Evolutionary conservation across 352 stramenopile species (phyloP), one percentile per base, ranked within the genome.

Genomic region (Chrysophaeum taylorii): DNA sequence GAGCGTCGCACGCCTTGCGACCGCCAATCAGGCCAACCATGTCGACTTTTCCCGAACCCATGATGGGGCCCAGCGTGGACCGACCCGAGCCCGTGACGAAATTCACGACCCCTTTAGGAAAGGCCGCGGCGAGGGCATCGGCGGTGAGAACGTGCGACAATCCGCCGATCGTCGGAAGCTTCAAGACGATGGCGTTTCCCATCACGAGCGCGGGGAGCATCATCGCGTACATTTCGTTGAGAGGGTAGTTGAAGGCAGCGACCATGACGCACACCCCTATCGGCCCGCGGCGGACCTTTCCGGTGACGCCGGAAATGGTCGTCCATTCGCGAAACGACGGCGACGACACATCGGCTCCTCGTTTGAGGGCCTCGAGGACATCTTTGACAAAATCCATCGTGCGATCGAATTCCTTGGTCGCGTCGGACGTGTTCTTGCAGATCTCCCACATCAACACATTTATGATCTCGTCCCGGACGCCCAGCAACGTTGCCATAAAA

Each of bases 191-290:
- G 33, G 84, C 69, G 75, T 89, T 89, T 0, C 84, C 84, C 78
- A 85, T 85, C 0, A 89, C 70, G 43, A 89, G 72, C 16, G 82
- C 82, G 27, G 84, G 82, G 68, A 89, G 86, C 0, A 87, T 39
- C 23, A 79, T 82, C 0, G 84, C 82, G 72, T 87, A 89, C 0
- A 79, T 86, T 64, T 89, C 82, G 71, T 89, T 86, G 12, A n/a
- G n/a, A 80, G 54, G 52, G 84, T 90, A 90, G 73, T 90, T 90
- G 75, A 86, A 87, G 0, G 84, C 83, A 33, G 79, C 82, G 14
- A 90, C 60, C 57, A 64, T 77, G 21, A 87, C 68, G 39, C 86
- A 73, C 2, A 88, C 79, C 18, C 84, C 84, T 69, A 90, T 71
- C 0, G 84, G 77, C 29, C 73, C 72, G 16, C 82, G 70, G n/a